Evolutionary conservation across 345 rosid genomes (phyloP).

Genomic region (Citrus medica): DNA sequence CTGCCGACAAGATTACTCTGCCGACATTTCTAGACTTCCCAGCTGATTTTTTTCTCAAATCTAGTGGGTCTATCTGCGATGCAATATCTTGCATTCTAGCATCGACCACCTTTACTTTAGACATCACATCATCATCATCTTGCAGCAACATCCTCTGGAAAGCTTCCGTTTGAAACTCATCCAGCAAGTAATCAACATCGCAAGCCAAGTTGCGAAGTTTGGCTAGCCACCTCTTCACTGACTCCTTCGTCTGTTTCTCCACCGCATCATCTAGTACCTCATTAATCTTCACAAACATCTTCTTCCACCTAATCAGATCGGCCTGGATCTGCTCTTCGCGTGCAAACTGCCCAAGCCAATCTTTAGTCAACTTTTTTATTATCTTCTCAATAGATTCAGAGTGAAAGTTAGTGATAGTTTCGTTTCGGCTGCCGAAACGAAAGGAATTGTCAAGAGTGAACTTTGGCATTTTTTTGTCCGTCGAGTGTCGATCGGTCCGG

Average conservation of each 20-base stretch:
- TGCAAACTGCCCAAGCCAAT: neutral
- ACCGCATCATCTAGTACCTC: neutral
- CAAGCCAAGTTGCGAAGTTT: conserved; percentile 11
- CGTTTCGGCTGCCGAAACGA: neutral
- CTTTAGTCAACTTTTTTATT: neutral
- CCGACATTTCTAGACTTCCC: neutral
- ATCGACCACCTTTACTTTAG: neutral
- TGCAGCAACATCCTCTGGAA: neutral
- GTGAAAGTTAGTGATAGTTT: neutral
- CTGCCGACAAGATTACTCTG: no score
- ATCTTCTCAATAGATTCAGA: neutral
- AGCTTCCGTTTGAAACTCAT: conserved; percentile 5
- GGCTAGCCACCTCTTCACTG: conserved; percentile 12
- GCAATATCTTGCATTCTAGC: neutral
- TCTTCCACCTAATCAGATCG: neutral
- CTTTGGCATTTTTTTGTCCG: neutral
- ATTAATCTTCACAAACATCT: neutral
- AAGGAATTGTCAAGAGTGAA: neutral
- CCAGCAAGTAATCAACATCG: conserved; percentile 21
- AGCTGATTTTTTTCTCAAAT: neutral
- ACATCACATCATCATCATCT: neutral
- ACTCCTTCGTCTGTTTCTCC: neutral
- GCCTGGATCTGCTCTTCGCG: neutral
- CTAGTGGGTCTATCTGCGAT: neutral
- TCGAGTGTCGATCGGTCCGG: no score